Evolutionary conservation across 306 rosid species (phyloP).

Genomic region (Mucuna pruriens): DNA sequence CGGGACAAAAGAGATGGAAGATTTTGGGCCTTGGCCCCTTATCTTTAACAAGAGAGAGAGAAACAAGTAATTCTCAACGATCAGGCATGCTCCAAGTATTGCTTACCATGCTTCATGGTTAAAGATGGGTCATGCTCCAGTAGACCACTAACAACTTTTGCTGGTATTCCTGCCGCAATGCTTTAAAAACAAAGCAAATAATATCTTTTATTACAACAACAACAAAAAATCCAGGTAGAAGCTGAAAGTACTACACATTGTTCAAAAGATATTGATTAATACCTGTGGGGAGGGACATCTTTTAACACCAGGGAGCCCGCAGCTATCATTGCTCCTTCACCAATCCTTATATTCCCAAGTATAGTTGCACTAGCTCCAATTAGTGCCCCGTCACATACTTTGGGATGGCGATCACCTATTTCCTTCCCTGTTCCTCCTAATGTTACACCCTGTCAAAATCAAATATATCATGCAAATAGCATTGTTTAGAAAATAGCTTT

Average conservation of each 20-base stretch:
- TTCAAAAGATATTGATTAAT: slow-evolving; percentile 16
- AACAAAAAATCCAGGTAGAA: slow-evolving; percentile 20
- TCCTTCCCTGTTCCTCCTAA: slow-evolving; percentile 94
- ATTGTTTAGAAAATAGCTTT: not conserved
- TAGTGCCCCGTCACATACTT: slow-evolving; percentile 89
- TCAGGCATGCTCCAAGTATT: not conserved
- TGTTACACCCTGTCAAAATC: slow-evolving; percentile 80
- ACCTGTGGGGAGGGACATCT: slow-evolving; percentile 84
- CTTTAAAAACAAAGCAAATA: slow-evolving; percentile 47
- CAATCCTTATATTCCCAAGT: slow-evolving; percentile 88
- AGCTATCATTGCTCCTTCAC: slow-evolving; percentile 88
- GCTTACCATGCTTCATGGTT: slow-evolving; percentile 97
- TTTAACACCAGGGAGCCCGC: slow-evolving; percentile 89
- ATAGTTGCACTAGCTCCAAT: slow-evolving; percentile 87
- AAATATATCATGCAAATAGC: slow-evolving; percentile 13
- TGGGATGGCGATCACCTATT: slow-evolving; percentile 89
- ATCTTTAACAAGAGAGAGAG: not conserved
- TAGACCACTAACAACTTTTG: slow-evolving; percentile 73
- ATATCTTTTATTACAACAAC: slow-evolving; percentile 26
- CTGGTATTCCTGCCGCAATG: slow-evolving; percentile 91
- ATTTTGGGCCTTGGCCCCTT: not conserved
- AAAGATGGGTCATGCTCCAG: slow-evolving; percentile 74
- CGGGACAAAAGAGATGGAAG: not conserved
- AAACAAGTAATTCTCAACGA: not conserved
- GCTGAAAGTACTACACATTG: slow-evolving; percentile 13